Evolutionary conservation across 805 yeast genomes (phyloP).

Genomic region (Priceomyces castillae): DNA sequence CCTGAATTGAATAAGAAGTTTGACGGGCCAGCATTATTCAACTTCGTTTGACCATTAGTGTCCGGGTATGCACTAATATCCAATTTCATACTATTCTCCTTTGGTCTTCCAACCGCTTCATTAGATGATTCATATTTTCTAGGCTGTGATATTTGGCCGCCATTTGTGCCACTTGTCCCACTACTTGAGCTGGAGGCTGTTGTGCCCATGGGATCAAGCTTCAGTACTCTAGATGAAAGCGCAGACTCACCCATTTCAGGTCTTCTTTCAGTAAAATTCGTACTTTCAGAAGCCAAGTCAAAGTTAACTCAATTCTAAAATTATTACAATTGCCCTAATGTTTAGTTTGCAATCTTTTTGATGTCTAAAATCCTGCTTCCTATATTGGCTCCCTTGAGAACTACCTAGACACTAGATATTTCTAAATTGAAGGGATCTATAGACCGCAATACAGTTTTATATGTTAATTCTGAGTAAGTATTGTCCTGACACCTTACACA

Average conservation of each 20-base stretch:
- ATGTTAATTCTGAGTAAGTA: not conserved
- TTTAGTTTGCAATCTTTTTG: not conserved
- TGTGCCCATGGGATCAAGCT: constrained; percentile 1
- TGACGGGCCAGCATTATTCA: constrained; percentile 11
- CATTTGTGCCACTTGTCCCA: not conserved
- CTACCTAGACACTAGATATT: not conserved
- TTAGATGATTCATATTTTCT: constrained; percentile 1
- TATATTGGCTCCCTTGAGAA: not conserved
- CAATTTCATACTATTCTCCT: constrained; percentile 1
- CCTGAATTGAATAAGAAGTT: constrained; percentile 25
- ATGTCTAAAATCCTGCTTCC: not conserved
- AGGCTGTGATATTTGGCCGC: not conserved
- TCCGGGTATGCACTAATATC: constrained; percentile 2
- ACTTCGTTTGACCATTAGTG: not conserved
- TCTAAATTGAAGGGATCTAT: not conserved
- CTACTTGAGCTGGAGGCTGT: constrained; percentile 1
- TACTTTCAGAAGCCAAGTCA: not conserved
- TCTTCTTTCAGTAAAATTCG: not conserved
- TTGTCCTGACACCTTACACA: not conserved
- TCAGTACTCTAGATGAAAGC: constrained; percentile 10
- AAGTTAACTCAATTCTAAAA: not conserved
- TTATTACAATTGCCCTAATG: not conserved
- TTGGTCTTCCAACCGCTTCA: not conserved
- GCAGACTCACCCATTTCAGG: constrained; percentile 16
- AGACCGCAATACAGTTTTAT: not conserved